These are phyloP conservation scores for Oryza officinalis DNA, from an alignment of 176 grass and related monocot species.

Conservation along the genomic window DNA sequence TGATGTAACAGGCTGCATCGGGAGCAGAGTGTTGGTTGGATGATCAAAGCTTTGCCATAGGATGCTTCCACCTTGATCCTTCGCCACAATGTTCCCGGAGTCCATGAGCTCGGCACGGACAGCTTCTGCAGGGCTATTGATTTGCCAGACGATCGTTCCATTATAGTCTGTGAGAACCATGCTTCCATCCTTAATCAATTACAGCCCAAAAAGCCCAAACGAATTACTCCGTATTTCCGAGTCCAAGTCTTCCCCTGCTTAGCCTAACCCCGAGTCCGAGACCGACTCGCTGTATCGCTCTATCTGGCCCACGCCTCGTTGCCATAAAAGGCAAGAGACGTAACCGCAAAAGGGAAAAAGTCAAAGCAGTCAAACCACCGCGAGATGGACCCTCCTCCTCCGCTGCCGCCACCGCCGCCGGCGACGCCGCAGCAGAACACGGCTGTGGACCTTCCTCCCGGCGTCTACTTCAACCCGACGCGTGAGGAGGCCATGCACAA, in stretches of 20 bases:
- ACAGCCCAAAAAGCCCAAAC: no score
- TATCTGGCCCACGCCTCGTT: no score
- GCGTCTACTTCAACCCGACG: conserved; percentile 32
- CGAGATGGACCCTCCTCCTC: no score
- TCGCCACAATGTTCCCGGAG: conserved; percentile 22
- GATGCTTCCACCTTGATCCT: neutral
- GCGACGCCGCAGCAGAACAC: no score
- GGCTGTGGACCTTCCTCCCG: neutral
- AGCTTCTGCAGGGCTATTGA: neutral
- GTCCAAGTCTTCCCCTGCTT: no score
- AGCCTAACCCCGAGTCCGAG: no score
- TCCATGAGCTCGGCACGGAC: conserved; percentile 36
- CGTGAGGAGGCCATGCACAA: neutral
- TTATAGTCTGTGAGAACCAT: conserved; percentile 34
- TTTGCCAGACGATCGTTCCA: conserved; percentile 20
- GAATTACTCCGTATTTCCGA: no score
- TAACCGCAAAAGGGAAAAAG: no score
- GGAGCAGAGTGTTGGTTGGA: conserved; percentile 36
- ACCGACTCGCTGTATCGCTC: no score
- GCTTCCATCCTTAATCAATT: neutral
- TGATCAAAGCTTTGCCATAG: conserved; percentile 46
- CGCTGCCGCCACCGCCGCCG: neutral
- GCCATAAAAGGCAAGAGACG: no score
- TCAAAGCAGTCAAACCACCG: no score
- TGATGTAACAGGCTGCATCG: conserved; percentile 31